Evolutionary conservation across 768 basidiomycete genomes (phyloP), one percentile per base, ranked within the genome.

Genomic region (Dacryopinax primogenitus): DNA sequence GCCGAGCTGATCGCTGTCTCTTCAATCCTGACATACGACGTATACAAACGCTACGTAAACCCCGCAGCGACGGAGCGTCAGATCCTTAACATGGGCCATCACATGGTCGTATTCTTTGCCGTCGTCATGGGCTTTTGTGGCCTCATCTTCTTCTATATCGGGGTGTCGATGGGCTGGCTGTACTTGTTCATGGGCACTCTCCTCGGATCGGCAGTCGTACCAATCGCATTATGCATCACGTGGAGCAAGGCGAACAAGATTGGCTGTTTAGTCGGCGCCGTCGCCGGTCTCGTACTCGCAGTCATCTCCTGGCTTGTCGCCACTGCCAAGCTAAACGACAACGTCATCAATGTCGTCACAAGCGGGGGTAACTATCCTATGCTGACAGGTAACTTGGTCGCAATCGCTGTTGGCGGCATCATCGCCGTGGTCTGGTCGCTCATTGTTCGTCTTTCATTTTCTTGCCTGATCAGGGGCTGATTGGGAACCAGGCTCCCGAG

Each of bases 1-100:
- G 93, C 93, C 13, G 94, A 97, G 75, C 79, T 94, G 65, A 94
- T 97, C 69, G 94, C 92, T 0, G 90, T 93, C 1, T 92, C 90
- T 0, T 84, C 84, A 0, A 71, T 94, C 62, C 72, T 92, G 70
- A 92, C 92, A 0, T 92, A 90, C 70, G 92, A 93, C 73, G 78
- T 92, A 4, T 90, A 92, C 76, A 87, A 87, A 80, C 80, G 76
- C 65, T 92, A 94, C 72, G 80, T 95, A 75, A 93, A 95, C 72
- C 88, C 88, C 0, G 71, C 78, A 16, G 91, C 94, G 1, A 88
- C 83, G 4, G 91, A 90, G 68, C 75, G 73, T 3, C 87, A 90
- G 73, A 82, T 90, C 35, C 71, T 92, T 64, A 77, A 77, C 1
- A 79, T 89, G 67, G 87, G 85, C 28, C 90, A 92, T 70, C 73